A percentile compares a stretch with the other conserved stretches of the same genome.
Conservation (phyloP, 2,329 filamentous ascomycete genomes). For the Sporothrix phasma region DNA sequence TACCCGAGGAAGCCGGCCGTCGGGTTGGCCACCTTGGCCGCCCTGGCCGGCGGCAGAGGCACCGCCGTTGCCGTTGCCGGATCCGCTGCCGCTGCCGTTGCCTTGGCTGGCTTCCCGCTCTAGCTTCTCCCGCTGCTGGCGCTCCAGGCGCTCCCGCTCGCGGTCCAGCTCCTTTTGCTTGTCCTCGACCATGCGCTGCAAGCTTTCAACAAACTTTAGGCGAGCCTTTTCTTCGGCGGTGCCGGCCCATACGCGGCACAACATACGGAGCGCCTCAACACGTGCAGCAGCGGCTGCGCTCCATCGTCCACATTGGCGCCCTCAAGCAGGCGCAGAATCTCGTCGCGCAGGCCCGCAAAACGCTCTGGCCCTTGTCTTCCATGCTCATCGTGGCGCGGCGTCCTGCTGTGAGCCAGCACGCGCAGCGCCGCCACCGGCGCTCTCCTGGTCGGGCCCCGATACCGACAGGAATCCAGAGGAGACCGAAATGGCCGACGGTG, state of each 20-base stretch:
- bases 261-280: slow-evolving; percentile 65
- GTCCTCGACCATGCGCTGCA: slow-evolving; percentile 79
- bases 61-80: background rate
- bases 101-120: background rate
- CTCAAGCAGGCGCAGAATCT: slow-evolving; percentile 57
- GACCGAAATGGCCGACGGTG: slow-evolving; percentile 76
- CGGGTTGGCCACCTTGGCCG: background rate
- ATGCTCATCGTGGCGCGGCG: slow-evolving; percentile 29
- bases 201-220: slow-evolving; percentile 65
- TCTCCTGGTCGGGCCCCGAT: slow-evolving; percentile 68
- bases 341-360: slow-evolving; percentile 60
- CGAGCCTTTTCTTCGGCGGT: slow-evolving; percentile 89
- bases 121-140: slow-evolving; percentile 14
- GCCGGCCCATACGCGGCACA: slow-evolving; percentile 84
- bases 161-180: slow-evolving; percentile 43
- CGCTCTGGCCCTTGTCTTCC: slow-evolving; percentile 79
- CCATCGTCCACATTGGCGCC: background rate
- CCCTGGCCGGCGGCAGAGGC: background rate
- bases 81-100: background rate
- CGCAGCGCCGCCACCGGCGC: background rate
- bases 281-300: slow-evolving; percentile 59
- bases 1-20: background rate
- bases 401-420: background rate
- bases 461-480: slow-evolving; percentile 82
- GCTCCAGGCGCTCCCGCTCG: slow-evolving; percentile 29